Conservation (phyloP, 176 grass and related monocot species). For the Microstegium vimineum region DNA sequence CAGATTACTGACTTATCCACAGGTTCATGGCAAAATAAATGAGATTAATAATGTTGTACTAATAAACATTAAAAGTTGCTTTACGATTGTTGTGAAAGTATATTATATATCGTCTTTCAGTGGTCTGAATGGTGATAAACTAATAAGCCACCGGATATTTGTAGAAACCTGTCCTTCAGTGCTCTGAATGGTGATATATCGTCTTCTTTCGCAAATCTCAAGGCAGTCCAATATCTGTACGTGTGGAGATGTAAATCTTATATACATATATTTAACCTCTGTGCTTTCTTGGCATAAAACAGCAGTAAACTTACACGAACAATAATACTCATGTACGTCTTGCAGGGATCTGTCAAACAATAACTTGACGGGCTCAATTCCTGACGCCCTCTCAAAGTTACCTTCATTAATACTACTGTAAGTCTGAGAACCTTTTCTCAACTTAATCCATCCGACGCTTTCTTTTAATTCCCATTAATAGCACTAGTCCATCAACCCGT, state of each 20-base stretch:
- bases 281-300: too few species aligned
- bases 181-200: slow-evolving; percentile 46
- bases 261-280: background rate
- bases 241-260: background rate
- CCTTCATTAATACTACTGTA: slow-evolving; percentile 41
- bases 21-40: too few species aligned
- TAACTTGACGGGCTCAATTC: slow-evolving; percentile 45
- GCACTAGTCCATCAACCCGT: too few species aligned
- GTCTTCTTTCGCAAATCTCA: slow-evolving; percentile 40
- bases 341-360: slow-evolving; percentile 62
- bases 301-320: too few species aligned
- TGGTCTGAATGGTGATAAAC: too few species aligned
- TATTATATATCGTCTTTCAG: too few species aligned
- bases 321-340: background rate
- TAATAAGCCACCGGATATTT: slow-evolving; percentile 4
- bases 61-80: too few species aligned
- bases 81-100: too few species aligned
- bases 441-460: too few species aligned
- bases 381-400: slow-evolving; percentile 36
- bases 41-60: too few species aligned
- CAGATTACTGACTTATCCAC: too few species aligned
- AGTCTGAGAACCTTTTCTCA: background rate
- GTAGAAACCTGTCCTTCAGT: slow-evolving; percentile 47
- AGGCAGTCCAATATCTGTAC: slow-evolving; percentile 45
- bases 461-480: background rate